These are phyloP conservation scores for Magnolia kwangsiensis DNA, from an alignment of 164 flowering plant species.

Conservation along the genomic window DNA sequence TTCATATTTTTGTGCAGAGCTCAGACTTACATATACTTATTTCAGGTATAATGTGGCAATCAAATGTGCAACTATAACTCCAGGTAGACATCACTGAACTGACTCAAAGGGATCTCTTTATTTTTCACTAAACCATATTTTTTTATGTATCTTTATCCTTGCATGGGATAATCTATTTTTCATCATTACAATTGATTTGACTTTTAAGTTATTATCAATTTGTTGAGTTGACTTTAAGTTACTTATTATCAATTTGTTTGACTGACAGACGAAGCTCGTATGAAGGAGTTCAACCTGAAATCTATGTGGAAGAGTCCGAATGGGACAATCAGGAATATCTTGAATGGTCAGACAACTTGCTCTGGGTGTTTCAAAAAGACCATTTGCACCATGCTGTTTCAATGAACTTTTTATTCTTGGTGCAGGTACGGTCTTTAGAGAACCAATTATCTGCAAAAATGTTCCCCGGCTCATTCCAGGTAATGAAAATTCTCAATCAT, in stretches of 20 bases:
- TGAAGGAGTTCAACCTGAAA: slow-evolving; percentile 77
- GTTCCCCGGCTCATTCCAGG: slow-evolving; percentile 91
- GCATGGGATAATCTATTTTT: too few species aligned
- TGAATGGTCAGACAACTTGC: slow-evolving; percentile 58
- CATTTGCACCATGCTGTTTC: neutral
- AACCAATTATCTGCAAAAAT: slow-evolving; percentile 93
- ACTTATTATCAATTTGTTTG: neutral
- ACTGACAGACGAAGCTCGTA: slow-evolving; percentile 80
- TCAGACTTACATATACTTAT: slow-evolving; percentile 8
- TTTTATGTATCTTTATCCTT: too few species aligned
- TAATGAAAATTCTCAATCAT: slow-evolving; percentile 19
- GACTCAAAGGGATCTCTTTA: neutral
- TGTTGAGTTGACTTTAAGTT: neutral
- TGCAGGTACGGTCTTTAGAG: slow-evolving; percentile 96
- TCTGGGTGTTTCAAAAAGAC: neutral
- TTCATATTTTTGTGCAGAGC: neutral
- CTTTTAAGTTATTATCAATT: too few species aligned
- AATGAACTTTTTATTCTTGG: slow-evolving; percentile 3
- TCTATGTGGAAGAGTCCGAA: slow-evolving; percentile 98
- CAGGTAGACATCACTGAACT: slow-evolving; percentile 45
- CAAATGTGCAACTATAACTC: slow-evolving; percentile 98
- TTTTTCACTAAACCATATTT: neutral
- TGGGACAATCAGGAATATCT: slow-evolving; percentile 94
- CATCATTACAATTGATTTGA: too few species aligned
- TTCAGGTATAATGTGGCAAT: slow-evolving; percentile 95